phyloP scores from a whole-genome alignment of 2,329 filamentous ascomycete species.

The Penicillium oxalicum region DNA sequence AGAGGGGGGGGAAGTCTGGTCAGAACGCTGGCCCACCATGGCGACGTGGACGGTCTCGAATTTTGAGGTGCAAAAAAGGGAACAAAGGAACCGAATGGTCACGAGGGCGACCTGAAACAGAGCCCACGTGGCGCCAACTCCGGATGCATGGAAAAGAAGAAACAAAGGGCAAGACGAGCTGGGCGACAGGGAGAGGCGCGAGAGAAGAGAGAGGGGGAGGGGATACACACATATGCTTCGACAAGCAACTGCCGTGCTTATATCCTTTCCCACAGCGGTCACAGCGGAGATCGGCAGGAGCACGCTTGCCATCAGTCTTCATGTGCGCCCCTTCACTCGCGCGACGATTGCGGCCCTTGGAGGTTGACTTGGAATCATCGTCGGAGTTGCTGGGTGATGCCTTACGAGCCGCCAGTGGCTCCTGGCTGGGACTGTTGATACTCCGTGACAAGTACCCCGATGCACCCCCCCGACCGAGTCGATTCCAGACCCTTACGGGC shows the following conservation, averaged over 20 bases:
- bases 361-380: slow-evolving; percentile 41
- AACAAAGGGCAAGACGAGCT: slow-evolving; percentile 39
- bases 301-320: slow-evolving; percentile 74
- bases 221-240: slow-evolving; percentile 96
- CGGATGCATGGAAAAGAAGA: slow-evolving; percentile 30
- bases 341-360: slow-evolving; percentile 53
- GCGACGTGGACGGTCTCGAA: no score
- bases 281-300: slow-evolving; percentile 82
- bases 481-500: slow-evolving; percentile 55
- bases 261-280: slow-evolving; percentile 99
- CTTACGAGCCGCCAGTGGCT: slow-evolving; percentile 34
- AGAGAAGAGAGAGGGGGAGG: slow-evolving; percentile 47
- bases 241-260: slow-evolving; percentile 99
- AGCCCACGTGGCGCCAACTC: slow-evolving; percentile 37
- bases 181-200: slow-evolving; percentile 35
- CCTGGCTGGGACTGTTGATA: slow-evolving; percentile 32
- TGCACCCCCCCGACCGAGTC: slow-evolving; percentile 46
- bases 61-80: slow-evolving; percentile 1
- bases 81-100: slow-evolving; percentile 28
- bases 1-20: background rate
- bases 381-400: slow-evolving; percentile 30
- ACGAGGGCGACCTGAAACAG: slow-evolving; percentile 35
- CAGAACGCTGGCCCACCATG: no score
- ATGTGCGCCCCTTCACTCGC: slow-evolving; percentile 84
- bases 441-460: slow-evolving; percentile 40